Conservation (phyloP, 805 yeast species). For the Candida glaebosa region DNA sequence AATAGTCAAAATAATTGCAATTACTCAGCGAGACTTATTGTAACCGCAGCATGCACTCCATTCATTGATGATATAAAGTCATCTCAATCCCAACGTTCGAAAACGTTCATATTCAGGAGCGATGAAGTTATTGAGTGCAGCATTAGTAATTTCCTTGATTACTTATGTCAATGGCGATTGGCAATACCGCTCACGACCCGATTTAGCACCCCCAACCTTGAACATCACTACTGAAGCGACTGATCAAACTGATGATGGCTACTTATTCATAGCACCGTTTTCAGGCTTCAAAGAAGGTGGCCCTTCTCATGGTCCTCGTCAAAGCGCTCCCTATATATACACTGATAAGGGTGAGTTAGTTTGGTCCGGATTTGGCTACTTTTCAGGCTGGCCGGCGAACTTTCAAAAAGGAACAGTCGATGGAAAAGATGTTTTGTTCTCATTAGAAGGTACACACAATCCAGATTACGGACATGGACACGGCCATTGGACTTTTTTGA, state of each 20-base stretch:
- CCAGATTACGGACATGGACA: slow-evolving; percentile 22
- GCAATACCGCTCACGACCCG: slow-evolving; percentile 33
- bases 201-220: slow-evolving; percentile 28
- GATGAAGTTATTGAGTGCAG: slow-evolving; percentile 4
- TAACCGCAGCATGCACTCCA: too few species aligned
- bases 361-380: slow-evolving; percentile 34
- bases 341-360: slow-evolving; percentile 32
- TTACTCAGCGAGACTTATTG: too few species aligned
- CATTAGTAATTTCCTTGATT: slow-evolving; percentile 1
- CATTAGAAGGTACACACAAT: slow-evolving; percentile 34
- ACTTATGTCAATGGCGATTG: slow-evolving; percentile 20
- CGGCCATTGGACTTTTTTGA: slow-evolving; percentile 30
- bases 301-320: too few species aligned
- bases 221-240: slow-evolving; percentile 12
- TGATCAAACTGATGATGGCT: background rate
- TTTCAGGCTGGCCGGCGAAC: slow-evolving; percentile 29
- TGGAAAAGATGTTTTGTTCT: slow-evolving; percentile 24
- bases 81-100: too few species aligned
- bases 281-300: slow-evolving; percentile 15
- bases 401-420: slow-evolving; percentile 23
- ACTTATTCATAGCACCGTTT: slow-evolving; percentile 1
- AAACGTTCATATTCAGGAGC: too few species aligned
- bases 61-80: too few species aligned
- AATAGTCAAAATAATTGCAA: too few species aligned
- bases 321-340: slow-evolving; percentile 34